Percentiles rank a stretch among this genome's conserved stretches.
Conservation (phyloP, 805 yeast genomes). For the Candida manassasensis region DNA sequence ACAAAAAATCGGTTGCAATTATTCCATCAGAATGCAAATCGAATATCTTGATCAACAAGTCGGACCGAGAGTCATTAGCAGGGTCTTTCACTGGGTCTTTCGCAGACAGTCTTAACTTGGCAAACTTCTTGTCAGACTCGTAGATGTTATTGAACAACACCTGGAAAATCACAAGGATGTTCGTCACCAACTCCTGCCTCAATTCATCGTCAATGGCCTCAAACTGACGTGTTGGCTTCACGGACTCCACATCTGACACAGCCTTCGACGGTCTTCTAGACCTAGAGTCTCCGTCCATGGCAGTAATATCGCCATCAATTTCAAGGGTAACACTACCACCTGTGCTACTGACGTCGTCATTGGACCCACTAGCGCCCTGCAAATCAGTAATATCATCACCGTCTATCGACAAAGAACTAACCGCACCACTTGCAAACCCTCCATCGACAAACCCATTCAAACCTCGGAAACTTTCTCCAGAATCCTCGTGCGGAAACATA, state of each 20-base stretch:
- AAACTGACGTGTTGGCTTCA: conserved; percentile 8
- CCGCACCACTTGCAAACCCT: no score
- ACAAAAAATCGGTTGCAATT: background rate
- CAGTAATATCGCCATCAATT: conserved; percentile 20
- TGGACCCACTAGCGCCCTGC: conserved; percentile 9
- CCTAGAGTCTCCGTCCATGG: conserved; percentile 9
- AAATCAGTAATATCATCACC: conserved; percentile 21
- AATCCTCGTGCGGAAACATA: conserved; percentile 9
- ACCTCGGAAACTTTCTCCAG: no score
- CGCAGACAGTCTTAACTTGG: background rate
- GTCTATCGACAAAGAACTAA: conserved; percentile 12
- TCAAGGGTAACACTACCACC: background rate
- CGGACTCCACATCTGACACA: conserved; percentile 1
- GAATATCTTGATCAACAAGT: conserved; percentile 1
- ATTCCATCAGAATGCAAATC: background rate
- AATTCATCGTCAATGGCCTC: conserved; percentile 18
- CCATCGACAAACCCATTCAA: no score
- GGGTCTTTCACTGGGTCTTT: background rate
- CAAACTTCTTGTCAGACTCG: conserved; percentile 1
- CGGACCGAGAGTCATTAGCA: background rate
- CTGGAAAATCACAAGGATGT: conserved; percentile 19
- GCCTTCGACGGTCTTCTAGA: conserved; percentile 1
- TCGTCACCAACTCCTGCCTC: conserved; percentile 17
- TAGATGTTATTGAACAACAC: conserved; percentile 16
- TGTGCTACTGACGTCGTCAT: background rate